Base-by-base conservation (phyloP, 2,329 filamentous ascomycete species). In the Parascedosporium putredinis region DNA sequence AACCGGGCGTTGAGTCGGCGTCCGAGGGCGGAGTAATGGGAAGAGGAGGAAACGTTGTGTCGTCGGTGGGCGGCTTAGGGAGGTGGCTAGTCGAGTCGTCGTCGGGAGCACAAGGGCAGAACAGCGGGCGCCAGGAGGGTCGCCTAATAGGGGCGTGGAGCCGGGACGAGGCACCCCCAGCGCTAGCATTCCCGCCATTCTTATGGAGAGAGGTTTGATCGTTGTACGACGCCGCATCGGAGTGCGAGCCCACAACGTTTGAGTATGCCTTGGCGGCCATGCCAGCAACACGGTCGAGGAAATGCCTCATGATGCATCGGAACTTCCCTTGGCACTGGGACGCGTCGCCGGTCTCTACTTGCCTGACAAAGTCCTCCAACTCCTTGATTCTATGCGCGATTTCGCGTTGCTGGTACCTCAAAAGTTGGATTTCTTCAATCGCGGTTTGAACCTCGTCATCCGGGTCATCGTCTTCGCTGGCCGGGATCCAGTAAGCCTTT, bases 371-470 rank as follows among this genome's bases (percentile, higher is more conserved):
- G 46, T 64, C 60, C 54, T 70, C 60, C 36, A 76, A 62, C 47
- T 69, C 64, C 25, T 49, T 49, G 36, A 49, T 49, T 25, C 47
- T 31, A 9, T 49, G 23, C 10, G 23, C 36, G 36, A 49, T 49
- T 38, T 49, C 47, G 24, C 59, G 55, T 14, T 70, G 59, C 54
- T 72, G 68, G 45, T 61, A 58, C 54, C 64, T 66, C 53, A 76
- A 64, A 42, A 63, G 62, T 40, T 70, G 64, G 38, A 76, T 60
- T 43, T 74, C 69, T 12, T 62, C 63, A n/a, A 75, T 55, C 50
- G 74, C 65, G 9, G 64, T 59, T 20, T 71, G 64, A 2, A 74
- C 54, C 38, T 62, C 60, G 45, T 58, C 55, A n/a, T 62, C 59
- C 10, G 51, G 47, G 14, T 56, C 51, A 8, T 55, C 53, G 14